Percentiles rank a stretch among this genome's conserved stretches.
phyloP scores from a whole-genome alignment of 176 grass and related monocot species.

The Musa acuminata region DNA sequence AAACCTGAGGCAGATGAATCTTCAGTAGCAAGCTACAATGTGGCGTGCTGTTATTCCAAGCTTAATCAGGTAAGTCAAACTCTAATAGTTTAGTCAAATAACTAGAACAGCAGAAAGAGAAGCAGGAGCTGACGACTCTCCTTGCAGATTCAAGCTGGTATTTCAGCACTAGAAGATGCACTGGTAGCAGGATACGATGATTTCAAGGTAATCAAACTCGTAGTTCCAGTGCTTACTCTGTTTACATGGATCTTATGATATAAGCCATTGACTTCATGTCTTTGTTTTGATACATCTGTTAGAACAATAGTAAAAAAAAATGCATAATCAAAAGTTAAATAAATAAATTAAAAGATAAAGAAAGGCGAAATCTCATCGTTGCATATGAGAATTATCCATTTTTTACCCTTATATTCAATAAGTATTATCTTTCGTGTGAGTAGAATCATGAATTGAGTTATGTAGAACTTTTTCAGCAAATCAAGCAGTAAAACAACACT shows the following conservation, averaged over 20 bases:
- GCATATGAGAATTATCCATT: no score
- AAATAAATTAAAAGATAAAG: no score
- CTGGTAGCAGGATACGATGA: slow-evolving; percentile 76
- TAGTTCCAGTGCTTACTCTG: neutral
- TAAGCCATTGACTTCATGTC: no score
- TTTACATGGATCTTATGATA: neutral
- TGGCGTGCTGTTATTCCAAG: slow-evolving; percentile 90
- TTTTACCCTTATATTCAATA: no score
- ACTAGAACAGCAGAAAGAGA: neutral
- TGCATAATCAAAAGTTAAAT: no score
- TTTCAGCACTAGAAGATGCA: slow-evolving; percentile 89
- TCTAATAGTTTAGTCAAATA: neutral
- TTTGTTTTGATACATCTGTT: no score
- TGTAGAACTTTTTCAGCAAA: no score
- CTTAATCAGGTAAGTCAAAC: slow-evolving; percentile 50
- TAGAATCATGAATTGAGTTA: no score
- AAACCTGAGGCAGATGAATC: slow-evolving; percentile 56
- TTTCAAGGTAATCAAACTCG: slow-evolving; percentile 55
- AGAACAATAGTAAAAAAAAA: no score
- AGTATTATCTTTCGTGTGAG: no score
- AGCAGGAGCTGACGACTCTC: neutral
- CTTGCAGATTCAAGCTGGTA: slow-evolving; percentile 54
- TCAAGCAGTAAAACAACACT: no score
- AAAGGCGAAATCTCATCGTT: no score
- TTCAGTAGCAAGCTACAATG: slow-evolving; percentile 84